Evolutionary conservation across 2,329 filamentous ascomycete species (phyloP), one percentile per base, ranked within the genome.

Genomic region (Aspergillus brunneoviolaceus): DNA sequence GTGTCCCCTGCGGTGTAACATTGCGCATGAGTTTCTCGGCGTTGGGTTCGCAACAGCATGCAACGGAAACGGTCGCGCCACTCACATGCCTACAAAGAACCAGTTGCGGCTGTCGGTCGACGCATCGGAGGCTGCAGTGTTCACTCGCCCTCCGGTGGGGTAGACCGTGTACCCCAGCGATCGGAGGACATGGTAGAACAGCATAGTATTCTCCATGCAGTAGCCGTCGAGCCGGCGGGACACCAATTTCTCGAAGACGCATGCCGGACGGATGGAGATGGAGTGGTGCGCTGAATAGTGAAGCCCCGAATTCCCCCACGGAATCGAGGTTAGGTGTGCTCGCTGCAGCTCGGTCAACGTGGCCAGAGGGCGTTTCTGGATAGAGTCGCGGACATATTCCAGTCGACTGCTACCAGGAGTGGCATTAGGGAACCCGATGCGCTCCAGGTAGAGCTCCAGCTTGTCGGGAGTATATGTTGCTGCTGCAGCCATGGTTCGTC

Each of bases 181-280:
- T 48, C 78, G 74, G 50, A 87, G 67, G 12, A 86, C 72, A 3
- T 77, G 79, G 6, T 77, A 79, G 60, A 87, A 82, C 33, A 87
- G 72, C 3, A 74, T 71, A 50, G 85, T 85, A 63, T 81, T 84
- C 70, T 87, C 84, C 83, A 87, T 85, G 68, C 85, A 87, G 61
- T 86, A 86, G 1, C 85, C 85, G 27, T 85, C 84, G 33, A 83
- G 71, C 5, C 77, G 77, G 51, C 80, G 71, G 50, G 71, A 75
- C 1, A 82, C 79, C 35, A 87, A 76, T 67, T 87, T 87, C 48
- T 79, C 74, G 68, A 79, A 87, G 6, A 87, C 69, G 3, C 74
- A 71, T 23, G 81, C 71, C 1, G 81, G 76, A 53, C 85, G 76
- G 45, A 85, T 71, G 2, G 79, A 79, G 27, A 86, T 77, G 11